phyloP scores from a whole-genome alignment of 108 stramenopile species.

The Nitzschia sp. region DNA sequence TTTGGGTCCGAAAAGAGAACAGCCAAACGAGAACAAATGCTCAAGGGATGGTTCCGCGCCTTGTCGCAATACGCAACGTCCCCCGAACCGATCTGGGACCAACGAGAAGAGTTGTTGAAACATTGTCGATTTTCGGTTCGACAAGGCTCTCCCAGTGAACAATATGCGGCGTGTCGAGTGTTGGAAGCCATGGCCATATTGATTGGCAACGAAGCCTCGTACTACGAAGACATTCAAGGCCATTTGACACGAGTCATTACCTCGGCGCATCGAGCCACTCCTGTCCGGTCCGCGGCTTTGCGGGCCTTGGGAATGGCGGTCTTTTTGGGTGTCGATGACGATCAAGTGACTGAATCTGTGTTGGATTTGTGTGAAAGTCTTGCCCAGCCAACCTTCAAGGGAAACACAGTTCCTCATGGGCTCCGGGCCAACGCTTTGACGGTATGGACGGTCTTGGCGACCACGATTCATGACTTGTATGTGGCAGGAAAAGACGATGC shows the following conservation, averaged over 20 bases:
- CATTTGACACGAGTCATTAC: slow-evolving; percentile 54
- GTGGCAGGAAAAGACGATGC: slow-evolving; percentile 59
- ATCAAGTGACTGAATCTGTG: slow-evolving; percentile 41
- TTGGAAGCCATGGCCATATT: slow-evolving; percentile 72
- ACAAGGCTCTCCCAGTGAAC: slow-evolving; percentile 60
- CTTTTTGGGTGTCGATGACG: slow-evolving; percentile 62
- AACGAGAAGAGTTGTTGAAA: slow-evolving; percentile 12
- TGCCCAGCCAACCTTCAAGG: slow-evolving; percentile 50
- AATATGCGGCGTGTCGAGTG: slow-evolving; percentile 83
- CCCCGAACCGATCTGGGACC: slow-evolving; percentile 20
- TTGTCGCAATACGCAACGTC: slow-evolving; percentile 66
- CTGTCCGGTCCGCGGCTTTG: slow-evolving; percentile 71
- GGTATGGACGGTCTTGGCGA: slow-evolving; percentile 78
- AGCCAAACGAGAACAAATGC: slow-evolving; percentile 54
- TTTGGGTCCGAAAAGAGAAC: slow-evolving; percentile 62
- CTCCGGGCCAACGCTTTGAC: slow-evolving; percentile 74
- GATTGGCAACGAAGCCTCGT: slow-evolving; percentile 55
- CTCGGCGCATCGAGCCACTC: slow-evolving; percentile 55
- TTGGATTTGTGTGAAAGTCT: slow-evolving; percentile 71
- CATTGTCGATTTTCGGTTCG: slow-evolving; percentile 39
- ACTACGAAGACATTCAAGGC: slow-evolving; percentile 43
- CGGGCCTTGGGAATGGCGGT: slow-evolving; percentile 67
- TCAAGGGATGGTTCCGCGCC: slow-evolving; percentile 56
- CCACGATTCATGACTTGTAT: slow-evolving; percentile 55
- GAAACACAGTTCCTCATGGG: slow-evolving; percentile 43